A percentile compares a stretch with the other conserved stretches of the same genome.
Conservation (phyloP, 257 asterid species). For the Asclepias syriaca region DNA sequence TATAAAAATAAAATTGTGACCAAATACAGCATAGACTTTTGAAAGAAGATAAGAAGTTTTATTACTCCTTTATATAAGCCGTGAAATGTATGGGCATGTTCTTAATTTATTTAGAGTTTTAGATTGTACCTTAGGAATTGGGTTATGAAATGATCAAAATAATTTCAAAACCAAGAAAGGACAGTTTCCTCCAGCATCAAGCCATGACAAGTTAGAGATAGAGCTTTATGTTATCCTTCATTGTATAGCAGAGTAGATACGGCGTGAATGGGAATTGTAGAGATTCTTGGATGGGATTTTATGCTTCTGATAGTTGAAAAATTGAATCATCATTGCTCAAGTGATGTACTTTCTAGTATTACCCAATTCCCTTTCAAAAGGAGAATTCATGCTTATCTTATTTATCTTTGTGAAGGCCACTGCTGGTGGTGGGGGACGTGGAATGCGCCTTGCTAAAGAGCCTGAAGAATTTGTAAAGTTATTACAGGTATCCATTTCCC, state of each 20-base stretch:
- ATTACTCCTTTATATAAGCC: neutral
- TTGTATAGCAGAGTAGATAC: neutral
- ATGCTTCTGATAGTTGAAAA: neutral
- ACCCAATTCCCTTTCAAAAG: neutral
- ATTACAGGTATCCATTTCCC: slow-evolving; percentile 58
- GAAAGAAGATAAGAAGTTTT: neutral
- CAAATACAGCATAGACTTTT: neutral
- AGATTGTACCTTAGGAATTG: neutral
- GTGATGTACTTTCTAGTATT: neutral
- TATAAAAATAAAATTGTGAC: too few relatives aligned
- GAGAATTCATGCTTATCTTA: slow-evolving; percentile 13
- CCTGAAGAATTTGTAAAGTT: slow-evolving; percentile 91
- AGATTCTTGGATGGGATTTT: neutral
- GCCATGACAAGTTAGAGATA: neutral
- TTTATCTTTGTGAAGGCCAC: slow-evolving; percentile 65
- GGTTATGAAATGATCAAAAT: neutral
- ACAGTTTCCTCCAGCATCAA: neutral
- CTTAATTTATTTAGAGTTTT: neutral
- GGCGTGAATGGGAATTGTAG: neutral
- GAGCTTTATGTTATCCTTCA: neutral
- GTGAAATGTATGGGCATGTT: neutral
- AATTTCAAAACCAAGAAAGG: neutral
- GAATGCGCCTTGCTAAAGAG: slow-evolving; percentile 97
- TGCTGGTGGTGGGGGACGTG: slow-evolving; percentile 99
- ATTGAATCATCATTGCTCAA: neutral